Conservation (phyloP, 352 stramenopile species). For the Phytophthora multivora region DNA sequence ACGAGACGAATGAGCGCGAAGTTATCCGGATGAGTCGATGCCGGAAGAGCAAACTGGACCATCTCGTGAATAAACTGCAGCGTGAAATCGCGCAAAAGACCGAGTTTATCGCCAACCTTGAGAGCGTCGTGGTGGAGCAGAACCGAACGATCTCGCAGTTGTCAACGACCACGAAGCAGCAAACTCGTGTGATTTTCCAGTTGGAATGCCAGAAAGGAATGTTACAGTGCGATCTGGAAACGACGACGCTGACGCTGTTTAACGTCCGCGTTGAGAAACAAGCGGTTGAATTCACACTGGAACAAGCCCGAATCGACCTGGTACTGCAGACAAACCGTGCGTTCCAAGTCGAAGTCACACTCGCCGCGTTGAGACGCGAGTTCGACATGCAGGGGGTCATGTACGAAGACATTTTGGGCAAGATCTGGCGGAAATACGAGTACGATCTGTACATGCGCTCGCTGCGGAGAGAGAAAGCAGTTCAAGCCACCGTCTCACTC, state of each 20-base stretch:
- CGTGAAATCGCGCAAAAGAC: constrained; percentile 49
- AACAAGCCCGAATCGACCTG: constrained; percentile 50
- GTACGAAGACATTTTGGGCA: constrained; percentile 60
- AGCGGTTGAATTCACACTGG: constrained; percentile 23
- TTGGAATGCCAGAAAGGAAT: constrained; percentile 60
- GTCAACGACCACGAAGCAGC: constrained; percentile 46
- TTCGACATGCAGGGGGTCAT: constrained; percentile 57
- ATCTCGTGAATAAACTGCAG: constrained; percentile 62
- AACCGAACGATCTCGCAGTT: constrained; percentile 50
- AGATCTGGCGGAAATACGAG: constrained; percentile 67
- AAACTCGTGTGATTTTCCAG: constrained; percentile 41
- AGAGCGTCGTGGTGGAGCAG: constrained; percentile 63
- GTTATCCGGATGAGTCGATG: constrained; percentile 68
- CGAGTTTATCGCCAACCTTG: constrained; percentile 54
- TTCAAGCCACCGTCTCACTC: constrained; percentile 63
- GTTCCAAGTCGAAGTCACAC: constrained; percentile 45
- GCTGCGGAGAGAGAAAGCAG: constrained; percentile 52
- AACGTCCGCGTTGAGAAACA: constrained; percentile 25
- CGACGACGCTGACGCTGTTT: constrained; percentile 27
- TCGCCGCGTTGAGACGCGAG: constrained; percentile 44
- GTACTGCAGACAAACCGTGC: constrained; percentile 51
- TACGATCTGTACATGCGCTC: constrained; percentile 65
- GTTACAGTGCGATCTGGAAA: constrained; percentile 54
- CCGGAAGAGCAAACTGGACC: constrained; percentile 70
- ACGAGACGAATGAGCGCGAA: constrained; percentile 21